Evolutionary conservation across 2,329 filamentous ascomycete genomes (phyloP), one percentile per base, ranked within the genome.

Genomic region (Diplodia sapinea): DNA sequence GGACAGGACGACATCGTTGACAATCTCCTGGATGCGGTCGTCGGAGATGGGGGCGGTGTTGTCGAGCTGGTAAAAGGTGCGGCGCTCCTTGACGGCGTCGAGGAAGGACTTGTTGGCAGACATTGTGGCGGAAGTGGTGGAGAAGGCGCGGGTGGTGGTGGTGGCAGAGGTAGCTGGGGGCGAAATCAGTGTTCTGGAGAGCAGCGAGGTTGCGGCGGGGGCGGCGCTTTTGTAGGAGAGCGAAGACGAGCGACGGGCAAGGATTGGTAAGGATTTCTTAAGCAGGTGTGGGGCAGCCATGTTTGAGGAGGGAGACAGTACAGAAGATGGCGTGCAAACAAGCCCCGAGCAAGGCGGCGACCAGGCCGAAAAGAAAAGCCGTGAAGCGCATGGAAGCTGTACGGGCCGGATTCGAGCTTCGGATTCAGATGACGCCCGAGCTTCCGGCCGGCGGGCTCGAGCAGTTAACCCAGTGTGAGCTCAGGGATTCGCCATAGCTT

Each of bases 51-150:
- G 75, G 31, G 89, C 83, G 70, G 86, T 80, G 81, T 90, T 89
- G 83, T 83, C 86, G 68, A 92, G 86, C 64, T 83, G 79, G 82
- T 94, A 93, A 84, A 85, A 81, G 76, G 87, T 86, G 79, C 91
- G 90, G 77, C 91, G 90, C 78, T 81, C 78, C 82, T 88, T 86
- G 83, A 91, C 78, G 76, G 88, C 85, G 70, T 89, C 83, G 77
- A 92, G 79, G 82, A 92, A 83, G 70, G 82, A 50, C 74, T 78
- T 79, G 66, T 65, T 57, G 72, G 74, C 74, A 61, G 79, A 73
- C 80, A 83, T 83, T 38, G 70, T 78, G 54, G 73, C 66, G 9
- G 65, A 23, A 36, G 71, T 67, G 36, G 71, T 67, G 36, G 38
- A 68, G 63, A 70, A 70, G 23, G 55, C 20, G n/a, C 54, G 62